These are phyloP conservation scores for Fusarium equiseti DNA, from an alignment of 2,329 filamentous ascomycete species.

Conservation along the genomic window DNA sequence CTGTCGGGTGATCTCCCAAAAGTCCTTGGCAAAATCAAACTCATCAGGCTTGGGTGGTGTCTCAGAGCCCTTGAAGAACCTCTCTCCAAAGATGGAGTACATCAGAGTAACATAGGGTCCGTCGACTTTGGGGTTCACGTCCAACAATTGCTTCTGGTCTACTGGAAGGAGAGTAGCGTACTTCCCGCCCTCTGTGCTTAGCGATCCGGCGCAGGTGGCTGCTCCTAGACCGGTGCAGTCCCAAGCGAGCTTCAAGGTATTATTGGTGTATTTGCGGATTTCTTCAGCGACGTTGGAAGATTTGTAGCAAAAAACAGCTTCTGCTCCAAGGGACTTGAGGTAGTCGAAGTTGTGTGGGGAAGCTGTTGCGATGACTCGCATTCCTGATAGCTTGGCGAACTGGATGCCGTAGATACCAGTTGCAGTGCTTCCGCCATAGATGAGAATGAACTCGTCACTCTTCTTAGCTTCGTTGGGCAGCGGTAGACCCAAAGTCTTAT, in stretches of 20 bases:
- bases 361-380: conserved; percentile 53
- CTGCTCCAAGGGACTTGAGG: conserved; percentile 56
- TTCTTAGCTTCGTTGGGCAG: conserved; percentile 58
- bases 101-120: conserved; percentile 16
- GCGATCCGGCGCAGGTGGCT: conserved; percentile 7
- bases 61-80: conserved; percentile 4
- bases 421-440: conserved; percentile 64
- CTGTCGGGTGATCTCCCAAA: conserved; percentile 13
- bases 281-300: conserved; percentile 41
- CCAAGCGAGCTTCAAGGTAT: conserved; percentile 45
- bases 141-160: not conserved
- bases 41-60: conserved; percentile 8
- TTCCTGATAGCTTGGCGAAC: conserved; percentile 54
- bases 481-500: conserved; percentile 58
- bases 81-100: conserved; percentile 26
- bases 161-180: conserved; percentile 8
- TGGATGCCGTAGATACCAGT: conserved; percentile 65
- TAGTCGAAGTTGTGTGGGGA: conserved; percentile 53
- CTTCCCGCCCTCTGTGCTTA: conserved; percentile 15
- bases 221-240: conserved; percentile 34
- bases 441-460: conserved; percentile 55
- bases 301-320: conserved; percentile 60
- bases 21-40: conserved; percentile 15
- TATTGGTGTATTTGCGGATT: conserved; percentile 43
- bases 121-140: conserved; percentile 12